Percentiles rank a stretch among this genome's conserved stretches.
Conservation (phyloP, 1,139 yeast genomes). For the Lodderomyces jiufengensis region DNA sequence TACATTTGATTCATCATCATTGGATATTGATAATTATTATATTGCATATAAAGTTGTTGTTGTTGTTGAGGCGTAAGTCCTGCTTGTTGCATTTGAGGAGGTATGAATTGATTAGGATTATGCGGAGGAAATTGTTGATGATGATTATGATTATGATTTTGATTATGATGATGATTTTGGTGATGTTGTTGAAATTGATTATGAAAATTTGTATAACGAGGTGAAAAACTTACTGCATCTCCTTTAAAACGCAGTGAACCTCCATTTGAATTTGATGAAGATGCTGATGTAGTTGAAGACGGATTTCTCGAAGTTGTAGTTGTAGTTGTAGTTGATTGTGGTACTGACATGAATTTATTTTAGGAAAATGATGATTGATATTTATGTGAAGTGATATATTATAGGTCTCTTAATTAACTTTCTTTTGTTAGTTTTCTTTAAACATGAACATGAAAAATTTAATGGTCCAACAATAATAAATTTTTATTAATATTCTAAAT, state of each 20-base stretch:
- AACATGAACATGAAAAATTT: background rate
- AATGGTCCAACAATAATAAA: background rate
- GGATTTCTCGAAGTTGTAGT: background rate
- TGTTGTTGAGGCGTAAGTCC: slow-evolving; percentile 19
- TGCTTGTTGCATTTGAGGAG: slow-evolving; percentile 11
- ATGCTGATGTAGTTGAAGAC: slow-evolving; percentile 1
- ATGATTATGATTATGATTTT: slow-evolving; percentile 16
- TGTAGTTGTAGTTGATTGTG: slow-evolving; percentile 18
- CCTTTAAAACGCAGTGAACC: slow-evolving; percentile 42
- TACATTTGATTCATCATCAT: slow-evolving; percentile 13
- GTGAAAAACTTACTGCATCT: slow-evolving; percentile 42
- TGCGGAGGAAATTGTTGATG: slow-evolving; percentile 16
- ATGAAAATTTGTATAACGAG: slow-evolving; percentile 20
- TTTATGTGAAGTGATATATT: too few species aligned
- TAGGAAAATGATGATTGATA: too few species aligned
- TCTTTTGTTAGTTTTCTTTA: too few species aligned
- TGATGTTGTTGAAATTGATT: slow-evolving; percentile 13
- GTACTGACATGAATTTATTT: slow-evolving; percentile 5
- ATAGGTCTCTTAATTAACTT: too few species aligned
- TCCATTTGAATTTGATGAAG: slow-evolving; percentile 15
- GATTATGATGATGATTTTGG: too few species aligned
- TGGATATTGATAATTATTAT: slow-evolving; percentile 15
- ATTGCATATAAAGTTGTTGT: slow-evolving; percentile 22
- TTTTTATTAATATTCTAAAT: background rate
- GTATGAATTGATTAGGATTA: slow-evolving; percentile 13